phyloP scores from a whole-genome alignment of 306 rosid species.

The Oemleria cerasiformis region DNA sequence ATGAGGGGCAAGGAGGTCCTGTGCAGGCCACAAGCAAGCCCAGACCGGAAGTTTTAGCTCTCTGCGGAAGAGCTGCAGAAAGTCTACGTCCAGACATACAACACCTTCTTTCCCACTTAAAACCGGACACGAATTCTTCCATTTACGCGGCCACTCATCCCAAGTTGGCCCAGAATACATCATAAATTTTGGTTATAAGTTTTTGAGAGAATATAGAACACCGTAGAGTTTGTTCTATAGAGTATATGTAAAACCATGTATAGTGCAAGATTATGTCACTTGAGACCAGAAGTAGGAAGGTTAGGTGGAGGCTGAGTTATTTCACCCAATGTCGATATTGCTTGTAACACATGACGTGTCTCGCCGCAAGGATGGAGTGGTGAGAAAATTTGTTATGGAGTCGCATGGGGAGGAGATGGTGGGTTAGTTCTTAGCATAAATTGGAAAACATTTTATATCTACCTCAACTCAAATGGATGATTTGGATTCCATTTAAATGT shows the following conservation, averaged over 20 bases:
- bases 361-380: neutral
- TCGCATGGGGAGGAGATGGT: neutral
- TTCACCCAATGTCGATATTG: too few relatives aligned
- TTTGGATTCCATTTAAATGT: too few relatives aligned
- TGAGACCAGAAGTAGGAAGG: neutral
- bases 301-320: neutral
- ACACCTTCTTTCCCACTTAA: slow-evolving; percentile 85
- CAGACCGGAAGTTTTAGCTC: slow-evolving; percentile 70
- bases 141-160: slow-evolving; percentile 83
- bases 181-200: slow-evolving; percentile 22
- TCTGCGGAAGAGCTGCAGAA: slow-evolving; percentile 70
- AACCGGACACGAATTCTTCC: slow-evolving; percentile 70
- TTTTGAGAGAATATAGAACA: neutral
- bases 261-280: neutral
- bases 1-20: slow-evolving; percentile 97
- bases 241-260: neutral
- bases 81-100: slow-evolving; percentile 82
- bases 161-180: slow-evolving; percentile 62
- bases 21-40: slow-evolving; percentile 89
- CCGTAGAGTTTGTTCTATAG: neutral
- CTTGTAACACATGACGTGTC: neutral
- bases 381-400: neutral
- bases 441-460: neutral
- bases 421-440: neutral
- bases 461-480: too few relatives aligned